Percentiles rank a stretch among this genome's conserved stretches.
These are phyloP conservation scores for Cadophora malorum DNA, from an alignment of 2,329 filamentous ascomycete genomes.

Conservation along the genomic window DNA sequence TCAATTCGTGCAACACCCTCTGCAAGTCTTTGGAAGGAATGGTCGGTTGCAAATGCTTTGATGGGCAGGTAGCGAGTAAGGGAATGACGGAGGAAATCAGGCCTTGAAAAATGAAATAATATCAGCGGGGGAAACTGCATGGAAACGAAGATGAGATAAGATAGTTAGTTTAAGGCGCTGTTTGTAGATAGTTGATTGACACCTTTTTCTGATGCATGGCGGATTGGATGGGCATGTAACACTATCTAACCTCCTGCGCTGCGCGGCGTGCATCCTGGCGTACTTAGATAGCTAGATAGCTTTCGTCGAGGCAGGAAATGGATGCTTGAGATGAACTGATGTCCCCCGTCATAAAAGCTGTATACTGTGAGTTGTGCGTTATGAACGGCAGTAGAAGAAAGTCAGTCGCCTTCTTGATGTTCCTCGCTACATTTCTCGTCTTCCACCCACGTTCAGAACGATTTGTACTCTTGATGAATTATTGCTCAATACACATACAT, in stretches of 20 bases:
- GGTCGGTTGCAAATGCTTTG: background rate
- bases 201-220: constrained; percentile 25
- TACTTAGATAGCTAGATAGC: constrained; percentile 34
- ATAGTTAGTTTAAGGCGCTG: constrained; percentile 8
- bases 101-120: background rate
- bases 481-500: no score
- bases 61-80: constrained; percentile 37
- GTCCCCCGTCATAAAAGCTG: background rate
- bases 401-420: no score
- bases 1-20: background rate
- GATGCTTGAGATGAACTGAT: constrained; percentile 34
- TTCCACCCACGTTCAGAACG: no score
- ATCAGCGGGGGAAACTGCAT: constrained; percentile 4
- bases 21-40: constrained; percentile 13
- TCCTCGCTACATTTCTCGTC: no score
- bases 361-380: background rate
- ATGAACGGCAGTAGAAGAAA: no score
- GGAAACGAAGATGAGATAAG: background rate
- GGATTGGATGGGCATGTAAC: constrained; percentile 5
- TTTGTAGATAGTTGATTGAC: constrained; percentile 31
- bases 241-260: background rate
- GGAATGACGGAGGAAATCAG: constrained; percentile 25
- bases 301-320: constrained; percentile 36
- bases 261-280: background rate
- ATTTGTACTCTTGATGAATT: no score